phyloP scores from a whole-genome alignment of 2,329 filamentous ascomycete genomes.

The Fusarium clavum region DNA sequence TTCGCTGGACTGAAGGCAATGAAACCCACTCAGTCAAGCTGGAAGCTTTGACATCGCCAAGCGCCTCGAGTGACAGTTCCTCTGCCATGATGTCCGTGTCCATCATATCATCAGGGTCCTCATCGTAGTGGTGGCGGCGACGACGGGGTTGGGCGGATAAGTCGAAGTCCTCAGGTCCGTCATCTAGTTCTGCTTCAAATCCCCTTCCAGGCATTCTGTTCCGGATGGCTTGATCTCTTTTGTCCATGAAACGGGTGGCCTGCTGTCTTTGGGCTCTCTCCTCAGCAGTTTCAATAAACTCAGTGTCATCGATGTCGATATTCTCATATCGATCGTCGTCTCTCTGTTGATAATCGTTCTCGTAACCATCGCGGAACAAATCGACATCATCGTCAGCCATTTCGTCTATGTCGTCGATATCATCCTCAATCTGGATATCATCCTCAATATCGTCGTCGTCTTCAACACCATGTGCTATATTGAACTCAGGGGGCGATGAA shows the following conservation, averaged over 20 bases:
- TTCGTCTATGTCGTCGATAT: conserved; percentile 82
- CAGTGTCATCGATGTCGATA: conserved; percentile 81
- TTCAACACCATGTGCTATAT: conserved; percentile 74
- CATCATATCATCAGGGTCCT: conserved; percentile 93
- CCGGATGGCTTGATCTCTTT: conserved; percentile 67
- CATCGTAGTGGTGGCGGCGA: conserved; percentile 90
- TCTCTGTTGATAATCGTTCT: conserved; percentile 75
- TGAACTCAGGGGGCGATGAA: conserved; percentile 71
- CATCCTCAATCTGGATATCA: conserved; percentile 77
- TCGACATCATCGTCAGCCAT: conserved; percentile 85
- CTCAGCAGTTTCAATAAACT: conserved; percentile 77
- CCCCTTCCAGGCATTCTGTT: conserved; percentile 60
- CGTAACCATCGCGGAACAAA: conserved; percentile 78
- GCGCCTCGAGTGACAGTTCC: conserved; percentile 89
- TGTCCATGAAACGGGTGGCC: conserved; percentile 78
- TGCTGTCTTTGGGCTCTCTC: conserved; percentile 68
- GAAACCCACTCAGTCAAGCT: conserved; percentile 96
- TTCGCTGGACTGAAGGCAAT: conserved; percentile 87
- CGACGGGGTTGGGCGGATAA: conserved; percentile 87
- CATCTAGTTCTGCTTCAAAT: conserved; percentile 75
- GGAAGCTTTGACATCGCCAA: conserved; percentile 92
- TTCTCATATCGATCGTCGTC: conserved; percentile 77
- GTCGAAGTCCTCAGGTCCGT: conserved; percentile 86
- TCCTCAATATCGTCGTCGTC: conserved; percentile 79
- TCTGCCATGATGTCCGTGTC: conserved; percentile 95